A percentile compares a stretch with the other conserved stretches of the same genome.
phyloP scores from a whole-genome alignment of 495 filamentous ascomycete genomes.

The Viridothelium virens region DNA sequence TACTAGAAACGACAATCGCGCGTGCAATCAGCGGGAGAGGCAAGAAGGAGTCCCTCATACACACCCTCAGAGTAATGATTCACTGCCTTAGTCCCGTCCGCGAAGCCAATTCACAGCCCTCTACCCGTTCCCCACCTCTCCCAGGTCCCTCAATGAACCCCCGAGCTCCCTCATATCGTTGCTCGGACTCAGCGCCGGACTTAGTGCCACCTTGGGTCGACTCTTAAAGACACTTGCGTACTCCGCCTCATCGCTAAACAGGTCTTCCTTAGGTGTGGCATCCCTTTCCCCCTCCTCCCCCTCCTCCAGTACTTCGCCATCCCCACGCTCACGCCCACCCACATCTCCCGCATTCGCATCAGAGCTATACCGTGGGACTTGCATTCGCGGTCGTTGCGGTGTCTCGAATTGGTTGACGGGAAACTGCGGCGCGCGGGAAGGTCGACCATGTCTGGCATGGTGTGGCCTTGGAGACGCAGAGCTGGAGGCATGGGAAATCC shows the following conservation, averaged over 20 bases:
- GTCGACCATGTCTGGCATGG: slow-evolving; percentile 33
- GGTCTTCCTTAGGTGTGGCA: slow-evolving; percentile 46
- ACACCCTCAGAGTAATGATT: no score
- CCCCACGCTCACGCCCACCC: slow-evolving; percentile 19
- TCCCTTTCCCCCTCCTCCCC: slow-evolving; percentile 26
- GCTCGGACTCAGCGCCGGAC: slow-evolving; percentile 58
- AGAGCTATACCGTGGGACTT: slow-evolving; percentile 12
- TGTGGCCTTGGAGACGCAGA: slow-evolving; percentile 29
- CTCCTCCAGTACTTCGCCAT: slow-evolving; percentile 13
- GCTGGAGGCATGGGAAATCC: slow-evolving; percentile 34
- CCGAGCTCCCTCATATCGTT: neutral
- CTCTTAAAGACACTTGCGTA: slow-evolving; percentile 84
- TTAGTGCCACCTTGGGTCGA: slow-evolving; percentile 66
- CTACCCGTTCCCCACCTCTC: neutral
- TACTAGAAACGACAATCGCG: no score
- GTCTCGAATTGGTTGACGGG: slow-evolving; percentile 58
- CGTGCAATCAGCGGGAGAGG: no score
- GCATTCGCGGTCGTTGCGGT: slow-evolving; percentile 35
- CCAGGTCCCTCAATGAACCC: neutral
- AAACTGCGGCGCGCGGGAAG: slow-evolving; percentile 41
- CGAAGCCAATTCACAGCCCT: no score
- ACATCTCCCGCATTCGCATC: slow-evolving; percentile 11
- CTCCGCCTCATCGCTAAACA: slow-evolving; percentile 61
- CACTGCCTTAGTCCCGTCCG: no score
- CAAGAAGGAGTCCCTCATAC: no score